Percentiles rank a stretch among this genome's conserved stretches.
Conservation (phyloP, 176 grass and related monocot genomes). For the Avena eriantha region DNA sequence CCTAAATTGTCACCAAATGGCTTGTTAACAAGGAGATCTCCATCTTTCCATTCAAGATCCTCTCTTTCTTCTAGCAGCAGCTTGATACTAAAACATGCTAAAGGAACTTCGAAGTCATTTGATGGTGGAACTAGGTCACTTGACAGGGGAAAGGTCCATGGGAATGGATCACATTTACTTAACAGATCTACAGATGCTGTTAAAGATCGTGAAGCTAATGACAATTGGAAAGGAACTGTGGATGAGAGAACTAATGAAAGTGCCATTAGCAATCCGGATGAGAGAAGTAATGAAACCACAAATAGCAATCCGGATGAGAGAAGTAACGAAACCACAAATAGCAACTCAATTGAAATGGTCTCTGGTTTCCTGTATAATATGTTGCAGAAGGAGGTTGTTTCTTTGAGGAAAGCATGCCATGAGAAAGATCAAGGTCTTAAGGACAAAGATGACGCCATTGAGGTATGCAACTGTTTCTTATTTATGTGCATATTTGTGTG, state of each 20-base stretch:
- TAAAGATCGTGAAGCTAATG: constrained; percentile 59
- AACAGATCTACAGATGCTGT: constrained; percentile 86
- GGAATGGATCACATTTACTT: constrained; percentile 72
- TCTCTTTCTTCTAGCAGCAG: constrained; percentile 85
- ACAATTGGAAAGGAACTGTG: constrained; percentile 68
- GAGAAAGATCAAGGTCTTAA: constrained; percentile 96
- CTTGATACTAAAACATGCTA: constrained; percentile 88
- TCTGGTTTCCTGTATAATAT: constrained; percentile 95
- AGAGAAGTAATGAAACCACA: constrained; percentile 52
- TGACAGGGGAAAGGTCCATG: constrained; percentile 74
- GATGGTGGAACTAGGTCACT: constrained; percentile 93
- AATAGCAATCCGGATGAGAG: constrained; percentile 52
- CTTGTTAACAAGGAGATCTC: constrained; percentile 78
- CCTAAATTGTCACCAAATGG: constrained; percentile 82
- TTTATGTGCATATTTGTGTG: constrained; percentile 28
- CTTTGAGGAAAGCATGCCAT: constrained; percentile 87
- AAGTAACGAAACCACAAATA: constrained; percentile 56
- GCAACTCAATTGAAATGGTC: constrained; percentile 68
- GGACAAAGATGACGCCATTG: constrained; percentile 96
- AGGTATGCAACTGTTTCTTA: constrained; percentile 54
- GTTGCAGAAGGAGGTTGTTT: constrained; percentile 94
- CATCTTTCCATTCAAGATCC: constrained; percentile 95
- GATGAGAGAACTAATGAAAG: constrained; percentile 65
- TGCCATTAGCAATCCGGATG: constrained; percentile 53
- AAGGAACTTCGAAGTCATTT: constrained; percentile 99